Base-by-base conservation (phyloP, 2,329 filamentous ascomycete genomes). In the Fusarium pseudocircinatum region DNA sequence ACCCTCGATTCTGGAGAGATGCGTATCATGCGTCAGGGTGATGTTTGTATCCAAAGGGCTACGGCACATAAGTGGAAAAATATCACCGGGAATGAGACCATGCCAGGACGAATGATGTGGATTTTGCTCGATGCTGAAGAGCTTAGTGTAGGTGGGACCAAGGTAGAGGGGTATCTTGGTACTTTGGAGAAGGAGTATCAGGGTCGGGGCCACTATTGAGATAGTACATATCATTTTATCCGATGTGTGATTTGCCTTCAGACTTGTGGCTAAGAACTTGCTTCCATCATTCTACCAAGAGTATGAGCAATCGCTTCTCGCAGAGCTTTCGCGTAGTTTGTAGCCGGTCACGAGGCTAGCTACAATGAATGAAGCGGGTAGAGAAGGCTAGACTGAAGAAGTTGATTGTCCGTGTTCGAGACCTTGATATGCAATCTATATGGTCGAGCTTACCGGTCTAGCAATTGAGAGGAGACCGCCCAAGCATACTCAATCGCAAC, bases 331-430 rank as follows among this genome's bases (percentile, higher is more conserved):
- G 8, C 7, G 28, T 44, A 49, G 22, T 47, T 16, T 30, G 5
- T 47, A 28, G 44, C 28, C 20, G 20, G n/a, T 49, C 2, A 20
- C 22, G 9, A 4, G 46, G 8, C 4, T 49, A 9, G 22, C 3
- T 2, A 5, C 0, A 0, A 13, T n/a, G 6, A 12, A n/a, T n/a
- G 14, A n/a, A n/a, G 28, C n/a, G 6, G 20, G 20, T 14, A 0
- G 9, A 32, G 6, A 32, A 7, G 10, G 8, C 20, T 32, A 49
- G 7, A 1, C 20, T 32, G 14, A n/a, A n/a, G 28, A 24, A 24
- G 11, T 4, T 32, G 11, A 24, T 24, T n/a, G 28, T 22, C 4
- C 2, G 15, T n/a, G 15, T 14, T 34, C 15, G 1, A 10, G 5
- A 34, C 2, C 15, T 10, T 12, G 22, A 24, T 10, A 2, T 34